Conservation (phyloP, 371 early-diverging fungal genomes). For the Haplosporangium sp. region DNA sequence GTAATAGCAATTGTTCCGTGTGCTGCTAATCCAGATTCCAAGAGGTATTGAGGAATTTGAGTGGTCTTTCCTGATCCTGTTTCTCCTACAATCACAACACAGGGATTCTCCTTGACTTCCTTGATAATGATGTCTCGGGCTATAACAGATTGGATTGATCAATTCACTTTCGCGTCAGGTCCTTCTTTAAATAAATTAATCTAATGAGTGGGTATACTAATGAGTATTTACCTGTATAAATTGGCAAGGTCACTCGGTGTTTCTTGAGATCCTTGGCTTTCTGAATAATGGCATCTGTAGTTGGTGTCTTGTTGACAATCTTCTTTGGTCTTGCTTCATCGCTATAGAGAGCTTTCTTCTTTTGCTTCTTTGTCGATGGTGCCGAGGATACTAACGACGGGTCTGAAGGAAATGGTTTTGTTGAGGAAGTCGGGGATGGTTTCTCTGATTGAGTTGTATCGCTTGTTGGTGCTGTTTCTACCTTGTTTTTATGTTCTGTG, state of each 20-base stretch:
- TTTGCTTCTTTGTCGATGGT: conserved; percentile 28
- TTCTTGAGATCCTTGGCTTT: conserved; percentile 45
- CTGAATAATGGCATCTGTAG: conserved; percentile 30
- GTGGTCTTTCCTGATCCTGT: conserved; percentile 77
- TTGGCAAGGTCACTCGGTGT: conserved; percentile 60
- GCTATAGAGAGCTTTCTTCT: conserved; percentile 25
- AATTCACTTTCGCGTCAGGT: neutral
- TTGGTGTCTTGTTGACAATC: conserved; percentile 28
- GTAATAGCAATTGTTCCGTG: conserved; percentile 90
- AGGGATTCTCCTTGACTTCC: conserved; percentile 64
- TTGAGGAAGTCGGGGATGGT: neutral
- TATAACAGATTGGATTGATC: conserved; percentile 16
- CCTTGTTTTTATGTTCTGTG: neutral
- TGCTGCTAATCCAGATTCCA: conserved; percentile 77
- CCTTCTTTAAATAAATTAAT: neutral
- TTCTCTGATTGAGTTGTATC: neutral
- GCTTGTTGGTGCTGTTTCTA: neutral
- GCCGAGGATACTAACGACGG: neutral
- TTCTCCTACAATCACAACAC: conserved; percentile 74
- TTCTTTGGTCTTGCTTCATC: conserved; percentile 26
- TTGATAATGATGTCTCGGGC: conserved; percentile 70
- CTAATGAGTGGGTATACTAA: neutral
- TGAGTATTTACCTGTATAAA: conserved; percentile 52
- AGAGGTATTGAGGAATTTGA: conserved; percentile 91
- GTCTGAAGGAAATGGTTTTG: neutral